Evolutionary conservation across 306 rosid species (phyloP), one percentile per base, ranked within the genome.

Genomic region (Spatholobus suberectus): DNA sequence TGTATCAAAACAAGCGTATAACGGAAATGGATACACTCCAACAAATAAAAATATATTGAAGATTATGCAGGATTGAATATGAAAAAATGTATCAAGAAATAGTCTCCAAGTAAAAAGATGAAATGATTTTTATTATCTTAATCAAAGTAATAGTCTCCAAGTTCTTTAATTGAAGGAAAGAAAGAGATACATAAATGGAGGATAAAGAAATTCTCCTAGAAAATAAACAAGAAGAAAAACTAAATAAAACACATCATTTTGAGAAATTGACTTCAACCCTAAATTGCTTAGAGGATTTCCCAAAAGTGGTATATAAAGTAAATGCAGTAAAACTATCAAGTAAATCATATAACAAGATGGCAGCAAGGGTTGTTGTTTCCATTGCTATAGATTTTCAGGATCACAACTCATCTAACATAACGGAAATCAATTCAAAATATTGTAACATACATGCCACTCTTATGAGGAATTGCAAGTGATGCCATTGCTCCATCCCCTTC

Each of bases 401-500:
- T 54, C 70, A 67, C 57, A 75, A 38, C 11, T 15, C 37, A 75
- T 84, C 74, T 58, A 46, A 44, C n/a, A 75, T 47, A 46, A 76
- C 41, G 66, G 44, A 81, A 82, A 82, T 71, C 75, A 85, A 76
- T 55, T 81, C 41, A 55, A 70, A 87, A 62, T 44, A 69, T 23
- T 54, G 41, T 15, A 63, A 83, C 44, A 83, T 90, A 96, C 99
- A 80, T 83, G 87, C 87, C 40, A 54, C 79, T 86, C 90, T 83
- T 91, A 58, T 85, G 97, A 80, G 96, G 94, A 90, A 91, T 92
- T 67, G 96, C 89, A 58, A 90, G 74, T 61, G 96, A 20, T 79
- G 94, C 94, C 89, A 90, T 81, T 57, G 89, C 96, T 65, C 91
- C 96, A 44, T 86, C 96, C 70, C 94, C 99, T 88, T 96, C 99